Conservation (phyloP, 1,139 yeast genomes). For the Hansenula lynferdii region DNA sequence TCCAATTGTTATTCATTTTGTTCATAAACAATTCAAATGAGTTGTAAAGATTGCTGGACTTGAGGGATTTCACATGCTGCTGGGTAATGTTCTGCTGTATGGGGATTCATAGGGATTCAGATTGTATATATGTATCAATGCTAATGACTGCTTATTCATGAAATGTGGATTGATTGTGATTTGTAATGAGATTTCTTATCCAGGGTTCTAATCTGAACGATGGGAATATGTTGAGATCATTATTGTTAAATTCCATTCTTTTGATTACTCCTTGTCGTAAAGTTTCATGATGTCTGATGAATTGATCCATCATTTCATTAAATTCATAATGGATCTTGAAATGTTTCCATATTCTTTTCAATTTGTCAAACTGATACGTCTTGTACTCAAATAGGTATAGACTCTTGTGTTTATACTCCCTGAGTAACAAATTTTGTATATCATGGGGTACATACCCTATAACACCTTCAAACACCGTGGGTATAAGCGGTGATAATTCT, state of each 20-base stretch:
- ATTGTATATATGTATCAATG: conserved; percentile 2
- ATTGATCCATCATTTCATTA: conserved; percentile 10
- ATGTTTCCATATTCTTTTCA: conserved; percentile 31
- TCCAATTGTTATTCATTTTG: conserved; percentile 59
- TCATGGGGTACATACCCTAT: conserved; percentile 38
- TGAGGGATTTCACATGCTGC: too few species aligned
- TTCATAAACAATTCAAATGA: conserved; percentile 46
- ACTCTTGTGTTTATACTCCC: conserved; percentile 37
- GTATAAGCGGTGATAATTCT: conserved; percentile 41
- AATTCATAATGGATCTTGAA: conserved; percentile 11
- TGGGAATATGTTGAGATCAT: conserved; percentile 5
- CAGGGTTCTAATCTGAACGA: conserved; percentile 19
- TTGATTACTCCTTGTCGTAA: conserved; percentile 16
- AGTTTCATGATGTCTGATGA: conserved; percentile 12
- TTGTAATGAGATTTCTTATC: conserved; percentile 4
- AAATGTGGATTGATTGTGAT: not conserved
- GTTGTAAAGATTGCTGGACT: too few species aligned
- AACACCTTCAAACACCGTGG: conserved; percentile 47
- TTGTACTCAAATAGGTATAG: conserved; percentile 24
- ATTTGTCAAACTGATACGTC: conserved; percentile 29
- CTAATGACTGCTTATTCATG: conserved; percentile 2
- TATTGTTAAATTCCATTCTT: conserved; percentile 11
- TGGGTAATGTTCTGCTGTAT: too few species aligned
- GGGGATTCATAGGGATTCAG: not conserved
- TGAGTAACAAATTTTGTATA: conserved; percentile 30